Evolutionary conservation across 495 filamentous ascomycete species (phyloP).

Genomic region (Penicillium cosmopolitanum): DNA sequence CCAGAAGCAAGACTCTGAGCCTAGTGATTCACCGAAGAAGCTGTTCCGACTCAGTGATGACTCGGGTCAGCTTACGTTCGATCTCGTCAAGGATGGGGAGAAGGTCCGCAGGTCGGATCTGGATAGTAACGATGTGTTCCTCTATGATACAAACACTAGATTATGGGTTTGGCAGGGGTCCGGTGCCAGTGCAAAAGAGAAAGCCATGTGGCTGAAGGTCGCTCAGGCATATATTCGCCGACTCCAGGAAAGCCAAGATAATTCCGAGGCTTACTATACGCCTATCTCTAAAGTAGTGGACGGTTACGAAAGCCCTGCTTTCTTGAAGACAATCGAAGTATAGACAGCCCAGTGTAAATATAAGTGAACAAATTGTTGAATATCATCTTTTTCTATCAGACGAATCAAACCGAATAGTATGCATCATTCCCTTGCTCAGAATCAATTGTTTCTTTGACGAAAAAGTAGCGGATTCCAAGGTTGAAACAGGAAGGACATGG

Average conservation of each 20-base stretch:
- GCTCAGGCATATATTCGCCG: conserved; percentile 57
- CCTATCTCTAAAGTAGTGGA: conserved; percentile 59
- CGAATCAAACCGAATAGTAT: too few relatives aligned
- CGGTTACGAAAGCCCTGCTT: conserved; percentile 56
- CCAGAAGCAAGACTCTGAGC: conserved; percentile 20
- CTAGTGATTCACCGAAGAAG: conserved; percentile 32
- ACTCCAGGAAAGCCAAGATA: conserved; percentile 43
- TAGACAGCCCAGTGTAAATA: conserved; percentile 7
- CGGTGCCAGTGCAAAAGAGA: conserved; percentile 56
- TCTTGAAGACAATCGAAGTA: conserved; percentile 39
- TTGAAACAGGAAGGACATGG: too few relatives aligned
- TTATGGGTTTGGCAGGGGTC: conserved; percentile 66
- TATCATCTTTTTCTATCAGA: too few relatives aligned
- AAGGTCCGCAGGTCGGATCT: conserved; percentile 46
- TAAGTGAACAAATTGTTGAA: neutral
- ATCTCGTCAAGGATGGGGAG: conserved; percentile 55
- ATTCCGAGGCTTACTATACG: conserved; percentile 42
- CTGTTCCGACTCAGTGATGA: conserved; percentile 61
- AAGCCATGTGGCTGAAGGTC: conserved; percentile 59
- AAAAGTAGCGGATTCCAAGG: too few relatives aligned
- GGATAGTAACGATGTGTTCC: conserved; percentile 60
- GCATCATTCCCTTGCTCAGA: too few relatives aligned
- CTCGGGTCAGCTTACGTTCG: conserved; percentile 54
- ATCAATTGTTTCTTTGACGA: too few relatives aligned
- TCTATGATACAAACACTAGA: conserved; percentile 53